phyloP scores from a whole-genome alignment of 2,329 filamentous ascomycete genomes.

The Trichoderma pleuroti region DNA sequence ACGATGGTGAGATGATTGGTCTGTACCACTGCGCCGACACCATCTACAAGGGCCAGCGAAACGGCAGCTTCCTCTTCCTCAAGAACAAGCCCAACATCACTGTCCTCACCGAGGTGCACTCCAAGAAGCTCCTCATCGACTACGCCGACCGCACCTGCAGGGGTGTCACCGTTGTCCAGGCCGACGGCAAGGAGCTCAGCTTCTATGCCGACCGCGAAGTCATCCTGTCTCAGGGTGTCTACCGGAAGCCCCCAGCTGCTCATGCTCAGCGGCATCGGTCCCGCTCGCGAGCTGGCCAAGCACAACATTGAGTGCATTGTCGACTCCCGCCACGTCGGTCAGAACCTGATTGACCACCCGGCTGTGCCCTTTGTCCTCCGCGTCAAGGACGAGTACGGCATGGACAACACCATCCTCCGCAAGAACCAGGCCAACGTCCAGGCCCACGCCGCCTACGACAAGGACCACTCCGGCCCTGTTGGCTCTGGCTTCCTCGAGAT shows the following conservation, averaged over 20 bases:
- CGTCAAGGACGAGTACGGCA: constrained; percentile 39
- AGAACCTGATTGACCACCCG: constrained; percentile 61
- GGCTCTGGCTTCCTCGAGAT: constrained; percentile 46
- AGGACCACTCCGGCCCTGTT: constrained; percentile 38
- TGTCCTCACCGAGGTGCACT: constrained; percentile 44
- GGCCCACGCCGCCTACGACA: constrained; percentile 36
- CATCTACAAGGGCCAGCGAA: constrained; percentile 56
- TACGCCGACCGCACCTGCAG: constrained; percentile 35
- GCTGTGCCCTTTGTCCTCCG: constrained; percentile 50
- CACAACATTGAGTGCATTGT: constrained; percentile 52
- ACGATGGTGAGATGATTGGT: constrained; percentile 52
- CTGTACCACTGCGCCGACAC: constrained; percentile 51
- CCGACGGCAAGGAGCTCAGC: constrained; percentile 36
- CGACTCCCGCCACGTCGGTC: constrained; percentile 60
- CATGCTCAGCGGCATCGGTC: constrained; percentile 62
- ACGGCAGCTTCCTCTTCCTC: constrained; percentile 49
- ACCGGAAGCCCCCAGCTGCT: constrained; percentile 63
- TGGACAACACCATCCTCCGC: constrained; percentile 42
- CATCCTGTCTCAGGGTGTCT: constrained; percentile 50
- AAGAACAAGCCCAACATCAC: constrained; percentile 53
- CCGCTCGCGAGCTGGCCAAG: constrained; percentile 47
- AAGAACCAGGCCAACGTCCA: constrained; percentile 33
- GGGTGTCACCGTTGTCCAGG: constrained; percentile 45
- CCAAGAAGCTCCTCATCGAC: constrained; percentile 54
- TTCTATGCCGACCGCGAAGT: constrained; percentile 49